Conservation (phyloP, 345 rosid genomes). For the Boechera stricta region DNA sequence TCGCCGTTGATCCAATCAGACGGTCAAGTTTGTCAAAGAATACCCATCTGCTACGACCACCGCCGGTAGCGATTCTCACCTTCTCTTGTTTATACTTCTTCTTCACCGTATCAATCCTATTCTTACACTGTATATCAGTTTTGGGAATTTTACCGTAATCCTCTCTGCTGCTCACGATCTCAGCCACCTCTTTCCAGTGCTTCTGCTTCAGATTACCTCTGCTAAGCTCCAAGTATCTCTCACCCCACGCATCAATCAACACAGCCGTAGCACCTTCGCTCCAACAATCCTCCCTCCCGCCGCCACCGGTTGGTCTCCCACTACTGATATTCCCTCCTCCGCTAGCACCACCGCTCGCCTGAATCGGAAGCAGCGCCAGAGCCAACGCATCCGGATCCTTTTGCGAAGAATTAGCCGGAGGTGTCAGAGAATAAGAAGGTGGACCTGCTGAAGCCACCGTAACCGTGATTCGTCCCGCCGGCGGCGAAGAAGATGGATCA, state of each 20-base stretch:
- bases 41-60: conserved; percentile 71
- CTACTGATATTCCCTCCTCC: conserved; percentile 37
- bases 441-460: conserved; percentile 54
- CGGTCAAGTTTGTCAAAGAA: conserved; percentile 74
- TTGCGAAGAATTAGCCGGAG: conserved; percentile 35
- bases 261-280: conserved; percentile 88
- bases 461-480: conserved; percentile 57
- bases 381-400: conserved; percentile 46
- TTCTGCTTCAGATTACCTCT: conserved; percentile 94
- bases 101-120: conserved; percentile 94
- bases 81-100: conserved; percentile 93
- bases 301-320: conserved; percentile 50
- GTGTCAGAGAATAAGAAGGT: conserved; percentile 45
- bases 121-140: conserved; percentile 95
- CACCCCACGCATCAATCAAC: conserved; percentile 93
- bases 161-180: conserved; percentile 75
- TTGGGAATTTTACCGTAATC: conserved; percentile 70
- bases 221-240: conserved; percentile 87
- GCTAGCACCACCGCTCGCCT: conserved; percentile 42
- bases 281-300: conserved; percentile 96
- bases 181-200: conserved; percentile 98
- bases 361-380: conserved; percentile 51
- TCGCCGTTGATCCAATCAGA: conserved; percentile 66
- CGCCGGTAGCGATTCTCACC: conserved; percentile 59
- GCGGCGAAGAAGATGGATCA: conserved; percentile 42